Evolutionary conservation across 768 basidiomycete genomes (phyloP).

Genomic region (Kwoniella bestiolae): DNA sequence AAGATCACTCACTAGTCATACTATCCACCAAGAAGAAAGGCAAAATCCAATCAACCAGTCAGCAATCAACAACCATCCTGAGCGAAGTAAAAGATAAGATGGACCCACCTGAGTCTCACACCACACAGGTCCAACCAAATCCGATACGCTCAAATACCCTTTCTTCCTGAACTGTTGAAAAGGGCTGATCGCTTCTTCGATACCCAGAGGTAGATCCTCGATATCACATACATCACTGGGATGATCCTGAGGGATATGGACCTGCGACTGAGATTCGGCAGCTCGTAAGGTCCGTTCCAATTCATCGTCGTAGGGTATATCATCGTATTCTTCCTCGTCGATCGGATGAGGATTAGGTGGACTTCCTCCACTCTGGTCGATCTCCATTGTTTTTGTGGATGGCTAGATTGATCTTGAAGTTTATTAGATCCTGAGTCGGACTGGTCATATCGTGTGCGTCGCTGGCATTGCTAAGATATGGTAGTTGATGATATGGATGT

Average conservation of each 20-base stretch:
- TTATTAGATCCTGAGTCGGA: too few relatives aligned
- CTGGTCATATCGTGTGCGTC: too few relatives aligned
- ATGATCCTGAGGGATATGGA: background rate
- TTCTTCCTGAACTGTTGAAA: slow-evolving; percentile 60
- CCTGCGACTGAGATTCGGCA: slow-evolving; percentile 26
- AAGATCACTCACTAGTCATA: background rate
- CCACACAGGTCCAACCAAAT: slow-evolving; percentile 58
- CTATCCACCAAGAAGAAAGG: background rate
- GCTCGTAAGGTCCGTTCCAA: slow-evolving; percentile 30
- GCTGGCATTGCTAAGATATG: too few relatives aligned
- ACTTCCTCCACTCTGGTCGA: background rate
- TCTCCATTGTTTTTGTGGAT: background rate
- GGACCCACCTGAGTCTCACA: slow-evolving; percentile 58
- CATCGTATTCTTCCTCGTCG: slow-evolving; percentile 2
- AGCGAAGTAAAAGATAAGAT: too few relatives aligned
- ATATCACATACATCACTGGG: slow-evolving; percentile 16
- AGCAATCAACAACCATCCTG: too few relatives aligned
- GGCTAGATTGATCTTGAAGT: background rate
- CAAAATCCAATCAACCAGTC: too few relatives aligned
- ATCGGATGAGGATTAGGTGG: too few relatives aligned
- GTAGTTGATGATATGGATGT: too few relatives aligned
- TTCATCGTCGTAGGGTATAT: slow-evolving; percentile 32
- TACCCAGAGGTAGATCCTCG: slow-evolving; percentile 15
- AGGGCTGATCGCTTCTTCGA: slow-evolving; percentile 17
- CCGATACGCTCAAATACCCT: slow-evolving; percentile 57